Percentiles rank a stretch among this genome's conserved stretches.
phyloP scores from a whole-genome alignment of 129 eudicot species.

The Pittosporum tobira region DNA sequence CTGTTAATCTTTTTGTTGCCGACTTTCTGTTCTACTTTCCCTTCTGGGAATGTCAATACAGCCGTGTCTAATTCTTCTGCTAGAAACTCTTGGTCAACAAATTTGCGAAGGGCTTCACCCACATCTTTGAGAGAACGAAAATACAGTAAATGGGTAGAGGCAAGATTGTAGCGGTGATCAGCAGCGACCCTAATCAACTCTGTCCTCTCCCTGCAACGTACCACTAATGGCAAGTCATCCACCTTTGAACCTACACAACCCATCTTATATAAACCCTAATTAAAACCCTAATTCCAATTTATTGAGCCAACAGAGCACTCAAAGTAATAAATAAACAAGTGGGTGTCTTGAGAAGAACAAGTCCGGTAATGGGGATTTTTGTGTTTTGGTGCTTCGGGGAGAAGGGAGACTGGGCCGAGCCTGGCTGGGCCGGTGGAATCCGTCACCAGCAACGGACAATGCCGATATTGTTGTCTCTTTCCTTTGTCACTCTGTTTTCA shows the following conservation, averaged over 20 bases:
- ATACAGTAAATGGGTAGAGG: constrained; percentile 76
- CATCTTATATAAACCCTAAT: constrained; percentile 28
- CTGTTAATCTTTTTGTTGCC: not conserved
- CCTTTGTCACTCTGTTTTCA: no score
- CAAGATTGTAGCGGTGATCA: constrained; percentile 62
- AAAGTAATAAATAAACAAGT: no score
- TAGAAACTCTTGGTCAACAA: constrained; percentile 76
- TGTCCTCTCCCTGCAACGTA: constrained; percentile 66
- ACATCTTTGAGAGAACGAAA: constrained; percentile 57
- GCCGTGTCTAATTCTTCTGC: constrained; percentile 49
- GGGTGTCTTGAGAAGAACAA: no score
- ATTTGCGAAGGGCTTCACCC: constrained; percentile 63
- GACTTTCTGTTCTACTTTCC: constrained; percentile 19
- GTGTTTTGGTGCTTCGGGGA: no score
- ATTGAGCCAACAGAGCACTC: constrained; percentile 9
- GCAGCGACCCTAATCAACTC: constrained; percentile 61
- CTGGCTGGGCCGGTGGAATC: no score
- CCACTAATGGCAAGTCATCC: constrained; percentile 68
- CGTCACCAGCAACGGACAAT: no score
- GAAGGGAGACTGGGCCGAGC: no score
- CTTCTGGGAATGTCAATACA: constrained; percentile 51
- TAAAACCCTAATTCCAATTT: constrained; percentile 14
- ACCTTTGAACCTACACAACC: constrained; percentile 73
- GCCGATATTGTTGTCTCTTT: no score
- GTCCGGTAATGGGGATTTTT: no score